Base-by-base conservation (phyloP, 345 rosid genomes). In the Alliaria petiolata region DNA sequence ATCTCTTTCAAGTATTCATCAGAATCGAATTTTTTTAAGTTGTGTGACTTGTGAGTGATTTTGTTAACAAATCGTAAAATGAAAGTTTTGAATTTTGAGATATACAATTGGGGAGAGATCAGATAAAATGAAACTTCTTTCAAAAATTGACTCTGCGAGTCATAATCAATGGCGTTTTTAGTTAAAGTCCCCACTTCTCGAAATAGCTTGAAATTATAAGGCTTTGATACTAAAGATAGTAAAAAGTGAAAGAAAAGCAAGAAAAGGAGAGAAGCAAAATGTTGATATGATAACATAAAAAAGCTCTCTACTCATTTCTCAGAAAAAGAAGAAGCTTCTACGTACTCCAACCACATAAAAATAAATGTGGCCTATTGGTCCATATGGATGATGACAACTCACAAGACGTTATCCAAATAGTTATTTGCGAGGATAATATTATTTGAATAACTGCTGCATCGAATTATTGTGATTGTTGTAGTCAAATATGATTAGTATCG, bases 231-330 rank as follows among this genome's bases (percentile, higher is more conserved):
- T 25, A 33, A 68, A n/a, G 65, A 69, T 34, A 11, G 30, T 16
- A 46, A 57, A 51, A 70, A 5, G 8, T 26, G 40, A 66, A n/a
- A 36, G 47, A 26, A 50, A 25, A 66, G 7, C 4, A 16, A 45
- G 19, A 25, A 52, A 47, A 52, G 9, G 35, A 50, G 17, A 25
- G 46, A 55, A 69, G 22, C 11, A 56, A 50, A 39, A 20, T 54
- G 39, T 16, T 54, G 63, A 54, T 67, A 53, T 54, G 60, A 26
- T 61, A 50, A 50, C 40, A 60, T 47, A 5, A 26, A 53, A 59
- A 70, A 31, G 13, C 5, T 25, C 5, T 36, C 8, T 36, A 26
- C 26, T 36, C 40, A 20, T 31, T 43, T 30, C 4, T 8, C 17
- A 11, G 17, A 33, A 57, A 67, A 67, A 55, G n/a, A 42, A n/a